Conservation (phyloP, 2,329 filamentous ascomycete species). For the Ophiocordyceps unilateralis region DNA sequence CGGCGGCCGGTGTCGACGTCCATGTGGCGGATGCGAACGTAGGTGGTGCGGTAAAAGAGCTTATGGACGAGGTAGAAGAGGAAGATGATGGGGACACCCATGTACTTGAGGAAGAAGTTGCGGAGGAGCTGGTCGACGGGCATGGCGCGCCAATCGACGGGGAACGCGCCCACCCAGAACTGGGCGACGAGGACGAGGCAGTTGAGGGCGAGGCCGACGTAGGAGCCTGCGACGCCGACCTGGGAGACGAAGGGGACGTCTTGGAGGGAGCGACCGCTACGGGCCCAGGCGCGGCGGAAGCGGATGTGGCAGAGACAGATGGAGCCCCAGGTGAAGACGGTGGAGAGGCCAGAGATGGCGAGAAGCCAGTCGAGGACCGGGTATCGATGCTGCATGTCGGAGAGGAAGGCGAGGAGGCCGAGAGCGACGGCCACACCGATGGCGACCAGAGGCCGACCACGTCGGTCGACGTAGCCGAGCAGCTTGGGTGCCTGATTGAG, state of each 20-base stretch:
- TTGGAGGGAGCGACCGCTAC: slow-evolving; percentile 49
- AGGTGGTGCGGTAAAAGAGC: slow-evolving; percentile 49
- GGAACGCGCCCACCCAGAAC: slow-evolving; percentile 75
- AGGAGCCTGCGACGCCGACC: slow-evolving; percentile 64
- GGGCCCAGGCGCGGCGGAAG: slow-evolving; percentile 66
- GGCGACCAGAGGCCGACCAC: slow-evolving; percentile 61
- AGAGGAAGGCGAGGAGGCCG: slow-evolving; percentile 61
- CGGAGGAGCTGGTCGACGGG: slow-evolving; percentile 29
- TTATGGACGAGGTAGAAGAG: slow-evolving; percentile 61
- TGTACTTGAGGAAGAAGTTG: slow-evolving; percentile 58
- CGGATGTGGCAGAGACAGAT: slow-evolving; percentile 88
- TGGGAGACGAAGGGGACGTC: slow-evolving; percentile 73
- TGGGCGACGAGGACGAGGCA: slow-evolving; percentile 60
- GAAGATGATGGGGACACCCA: slow-evolving; percentile 52
- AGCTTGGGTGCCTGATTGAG: slow-evolving; percentile 66
- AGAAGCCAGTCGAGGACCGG: slow-evolving; percentile 66
- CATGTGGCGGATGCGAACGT: slow-evolving; percentile 57
- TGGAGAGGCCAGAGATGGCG: slow-evolving; percentile 54
- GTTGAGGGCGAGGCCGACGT: slow-evolving; percentile 63
- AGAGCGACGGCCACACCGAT: slow-evolving; percentile 50
- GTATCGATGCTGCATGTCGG: slow-evolving; percentile 40
- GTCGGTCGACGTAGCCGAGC: slow-evolving; percentile 65
- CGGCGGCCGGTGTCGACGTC: slow-evolving; percentile 73
- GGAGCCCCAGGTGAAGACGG: slow-evolving; percentile 64
- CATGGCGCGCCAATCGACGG: slow-evolving; percentile 38